Evolutionary conservation across 169 alveolate genomes (phyloP).

Genomic region (Plasmodium berghei): DNA sequence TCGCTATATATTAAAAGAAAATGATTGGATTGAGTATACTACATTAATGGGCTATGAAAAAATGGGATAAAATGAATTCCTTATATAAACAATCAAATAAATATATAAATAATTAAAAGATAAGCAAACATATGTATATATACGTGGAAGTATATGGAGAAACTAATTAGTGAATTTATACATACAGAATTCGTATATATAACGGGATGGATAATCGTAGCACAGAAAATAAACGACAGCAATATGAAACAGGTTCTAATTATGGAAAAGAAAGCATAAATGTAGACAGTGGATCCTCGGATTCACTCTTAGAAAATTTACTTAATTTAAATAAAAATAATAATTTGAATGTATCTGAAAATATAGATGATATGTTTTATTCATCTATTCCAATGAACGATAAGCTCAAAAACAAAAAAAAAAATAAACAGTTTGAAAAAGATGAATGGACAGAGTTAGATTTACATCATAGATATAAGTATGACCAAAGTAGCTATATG

Average conservation of each 20-base stretch:
- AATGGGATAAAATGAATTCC: no score
- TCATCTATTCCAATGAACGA: neutral
- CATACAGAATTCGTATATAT: neutral
- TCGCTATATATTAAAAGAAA: no score
- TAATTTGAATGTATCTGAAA: neutral
- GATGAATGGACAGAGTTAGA: neutral
- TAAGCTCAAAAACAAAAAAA: neutral
- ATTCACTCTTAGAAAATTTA: constrained; percentile 20
- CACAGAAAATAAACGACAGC: constrained; percentile 4
- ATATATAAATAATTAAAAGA: no score
- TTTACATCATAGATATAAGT: neutral
- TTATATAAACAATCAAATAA: no score
- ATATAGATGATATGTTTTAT: neutral
- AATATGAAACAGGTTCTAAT: neutral
- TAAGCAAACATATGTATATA: neutral
- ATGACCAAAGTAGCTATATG: neutral
- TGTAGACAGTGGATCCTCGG: constrained; percentile 2
- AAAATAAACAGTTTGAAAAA: neutral
- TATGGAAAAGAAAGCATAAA: neutral
- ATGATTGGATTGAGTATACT: no score
- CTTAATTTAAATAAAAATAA: constrained; percentile 11
- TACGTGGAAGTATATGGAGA: neutral
- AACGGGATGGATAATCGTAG: neutral
- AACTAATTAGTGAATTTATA: neutral
- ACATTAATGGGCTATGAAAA: no score